phyloP scores from a whole-genome alignment of 345 rosid genomes.

The Hirschfeldia incana region DNA sequence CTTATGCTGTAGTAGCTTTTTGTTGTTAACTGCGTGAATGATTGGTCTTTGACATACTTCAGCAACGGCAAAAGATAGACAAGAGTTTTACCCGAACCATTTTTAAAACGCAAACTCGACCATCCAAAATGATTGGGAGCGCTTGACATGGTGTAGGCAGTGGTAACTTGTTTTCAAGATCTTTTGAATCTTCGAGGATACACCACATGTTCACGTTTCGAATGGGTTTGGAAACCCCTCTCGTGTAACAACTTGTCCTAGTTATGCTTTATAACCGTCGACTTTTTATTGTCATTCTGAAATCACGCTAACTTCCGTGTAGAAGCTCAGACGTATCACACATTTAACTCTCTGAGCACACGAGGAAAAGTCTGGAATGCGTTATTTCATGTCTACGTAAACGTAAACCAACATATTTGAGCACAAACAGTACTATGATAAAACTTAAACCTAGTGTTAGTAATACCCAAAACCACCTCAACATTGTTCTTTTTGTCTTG shows the following conservation, averaged over 20 bases:
- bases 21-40: not conserved
- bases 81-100: not conserved
- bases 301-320: not conserved
- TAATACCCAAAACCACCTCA: not conserved
- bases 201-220: not conserved
- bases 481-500: not conserved
- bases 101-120: not conserved
- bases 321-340: not conserved
- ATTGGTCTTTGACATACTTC: not conserved
- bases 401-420: not conserved
- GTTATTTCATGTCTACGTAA: not conserved
- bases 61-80: not conserved
- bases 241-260: not conserved
- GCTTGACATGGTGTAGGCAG: not conserved
- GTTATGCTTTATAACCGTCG: not conserved
- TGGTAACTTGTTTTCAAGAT: not conserved
- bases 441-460: not conserved
- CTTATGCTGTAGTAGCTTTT: not conserved
- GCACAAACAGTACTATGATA: not conserved
- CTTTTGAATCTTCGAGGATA: not conserved
- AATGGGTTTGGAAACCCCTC: not conserved
- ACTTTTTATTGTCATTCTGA: not conserved
- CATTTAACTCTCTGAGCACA: not conserved
- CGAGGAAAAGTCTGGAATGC: not conserved
- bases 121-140: not conserved